Base-by-base conservation (phyloP, 257 asterid species). In the Solanum medicagineum region DNA sequence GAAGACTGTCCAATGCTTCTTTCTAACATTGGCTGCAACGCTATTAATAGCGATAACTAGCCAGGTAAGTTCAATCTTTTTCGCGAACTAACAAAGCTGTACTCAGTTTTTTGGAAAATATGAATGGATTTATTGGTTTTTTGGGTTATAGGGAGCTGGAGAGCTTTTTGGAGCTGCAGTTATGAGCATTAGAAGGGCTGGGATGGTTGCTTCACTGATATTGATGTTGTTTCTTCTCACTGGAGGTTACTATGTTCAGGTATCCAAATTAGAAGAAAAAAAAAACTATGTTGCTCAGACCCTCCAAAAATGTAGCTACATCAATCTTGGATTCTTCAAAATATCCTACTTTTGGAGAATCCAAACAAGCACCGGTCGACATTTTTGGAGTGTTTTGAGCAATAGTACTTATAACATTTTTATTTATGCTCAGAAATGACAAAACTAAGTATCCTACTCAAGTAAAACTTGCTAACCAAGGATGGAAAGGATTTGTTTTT, bases 241-340 rank as follows among this genome's bases (percentile, higher is more conserved):
- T 0, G 99, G 99, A 56, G 99, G 99, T 79, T 96, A 96, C 85
- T 96, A 96, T 79, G 98, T 96, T 81, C 99, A 96, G 97, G 98
- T 94, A 87, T 6, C 47, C 20, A 47, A 74, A 42, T 85, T 81
- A 36, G 20, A 36, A 36, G 20, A 59, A 10, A 49, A 45, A 54
- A 47, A 59, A 10, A 62, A 36, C 26, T 14, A 24, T 32, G 26
- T 68, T 68, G 15, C 75, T 65, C 45, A 7, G 6, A 29, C 42
- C 1, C n/a, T 65, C 1, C 45, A 65, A 65, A 65, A 65, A 26
- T 26, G 44, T 0, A 32, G 75, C 3, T 1, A 1, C 19, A 15
- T 7, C 47, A 22, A 1, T 16, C 14, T 32, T 4, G 0, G 14
- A 68, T 32, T 68, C 22, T 68, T 0, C 7, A 32, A 68, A 68